phyloP scores from a whole-genome alignment of 352 stramenopile genomes.

The Phytophthora pisi region DNA sequence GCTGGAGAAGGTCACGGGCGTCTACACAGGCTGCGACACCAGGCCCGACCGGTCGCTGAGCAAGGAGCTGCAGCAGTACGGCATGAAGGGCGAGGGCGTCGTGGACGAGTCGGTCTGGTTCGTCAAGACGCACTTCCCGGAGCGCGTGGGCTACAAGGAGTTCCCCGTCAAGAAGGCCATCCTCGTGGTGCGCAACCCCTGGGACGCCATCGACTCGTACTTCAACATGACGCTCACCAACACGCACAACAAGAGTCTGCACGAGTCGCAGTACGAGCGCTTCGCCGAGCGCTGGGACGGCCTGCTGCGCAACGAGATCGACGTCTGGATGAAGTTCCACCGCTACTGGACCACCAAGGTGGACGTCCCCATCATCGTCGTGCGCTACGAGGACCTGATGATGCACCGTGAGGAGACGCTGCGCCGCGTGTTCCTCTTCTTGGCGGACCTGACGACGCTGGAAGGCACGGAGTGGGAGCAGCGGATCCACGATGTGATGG shows the following conservation, averaged over 20 bases:
- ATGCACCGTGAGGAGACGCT: constrained; percentile 80
- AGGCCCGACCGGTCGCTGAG: constrained; percentile 94
- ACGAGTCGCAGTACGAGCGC: constrained; percentile 86
- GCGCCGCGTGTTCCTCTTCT: constrained; percentile 82
- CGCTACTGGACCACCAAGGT: constrained; percentile 89
- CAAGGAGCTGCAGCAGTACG: constrained; percentile 86
- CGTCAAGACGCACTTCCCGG: constrained; percentile 98
- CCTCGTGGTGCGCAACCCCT: constrained; percentile 95
- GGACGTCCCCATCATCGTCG: constrained; percentile 90
- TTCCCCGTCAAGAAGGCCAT: constrained; percentile 84
- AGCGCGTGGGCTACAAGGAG: constrained; percentile 92
- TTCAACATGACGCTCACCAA: constrained; percentile 98
- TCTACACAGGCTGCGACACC: constrained; percentile 98
- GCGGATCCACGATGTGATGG: constrained; percentile 69
- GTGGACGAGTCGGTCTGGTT: constrained; percentile 95
- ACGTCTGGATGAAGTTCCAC: constrained; percentile 93
- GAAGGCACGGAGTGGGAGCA: constrained; percentile 82
- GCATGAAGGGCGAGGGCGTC: constrained; percentile 94
- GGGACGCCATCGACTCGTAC: constrained; percentile 99
- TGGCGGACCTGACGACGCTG: constrained; percentile 60
- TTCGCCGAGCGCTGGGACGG: constrained; percentile 91
- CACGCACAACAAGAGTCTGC: constrained; percentile 91
- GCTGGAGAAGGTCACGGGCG: constrained; percentile 93
- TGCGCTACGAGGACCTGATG: constrained; percentile 93
- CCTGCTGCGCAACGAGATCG: constrained; percentile 91